phyloP scores from a whole-genome alignment of 116 monocot species.

The Zostera marina region DNA sequence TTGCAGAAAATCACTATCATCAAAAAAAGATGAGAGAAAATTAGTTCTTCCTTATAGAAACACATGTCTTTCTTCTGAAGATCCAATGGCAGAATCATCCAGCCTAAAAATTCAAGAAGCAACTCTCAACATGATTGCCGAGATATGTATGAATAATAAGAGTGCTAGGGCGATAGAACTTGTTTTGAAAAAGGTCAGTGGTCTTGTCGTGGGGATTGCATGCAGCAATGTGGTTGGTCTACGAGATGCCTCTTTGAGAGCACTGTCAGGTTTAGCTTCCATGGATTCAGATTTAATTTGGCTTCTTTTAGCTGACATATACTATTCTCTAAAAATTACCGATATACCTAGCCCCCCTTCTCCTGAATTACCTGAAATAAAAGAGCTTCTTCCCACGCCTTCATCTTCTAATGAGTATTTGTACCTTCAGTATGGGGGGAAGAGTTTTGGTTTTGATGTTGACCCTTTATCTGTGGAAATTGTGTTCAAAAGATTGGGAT shows the following conservation, averaged over 20 bases:
- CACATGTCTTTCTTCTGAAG: conserved; percentile 23
- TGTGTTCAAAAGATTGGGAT: conserved; percentile 38
- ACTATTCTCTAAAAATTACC: conserved; percentile 37
- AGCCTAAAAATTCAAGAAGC: conserved; percentile 60
- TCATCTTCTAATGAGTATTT: conserved; percentile 48
- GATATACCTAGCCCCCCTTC: conserved; percentile 16
- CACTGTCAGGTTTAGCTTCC: conserved; percentile 45
- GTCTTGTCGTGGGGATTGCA: conserved; percentile 77
- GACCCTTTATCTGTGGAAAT: conserved; percentile 38
- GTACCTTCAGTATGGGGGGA: conserved; percentile 55
- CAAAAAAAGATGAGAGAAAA: conserved; percentile 15
- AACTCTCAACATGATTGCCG: conserved; percentile 56
- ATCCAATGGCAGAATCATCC: conserved; percentile 59
- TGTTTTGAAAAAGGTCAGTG: conserved; percentile 61
- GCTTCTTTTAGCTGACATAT: conserved; percentile 81
- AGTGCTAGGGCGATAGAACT: conserved; percentile 45
- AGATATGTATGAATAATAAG: conserved; percentile 38
- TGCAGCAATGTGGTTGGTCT: conserved; percentile 41
- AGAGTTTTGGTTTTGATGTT: conserved; percentile 41
- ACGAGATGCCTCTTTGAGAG: conserved; percentile 50
- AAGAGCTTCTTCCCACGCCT: conserved; percentile 40
- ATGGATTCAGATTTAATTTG: conserved; percentile 78
- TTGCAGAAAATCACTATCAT: conserved; percentile 18
- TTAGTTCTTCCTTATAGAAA: conserved; percentile 64
- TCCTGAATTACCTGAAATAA: conserved; percentile 21